Evolutionary conservation across 2,329 filamentous ascomycete species (phyloP), one percentile per base, ranked within the genome.

Genomic region (Curvularia sp.): DNA sequence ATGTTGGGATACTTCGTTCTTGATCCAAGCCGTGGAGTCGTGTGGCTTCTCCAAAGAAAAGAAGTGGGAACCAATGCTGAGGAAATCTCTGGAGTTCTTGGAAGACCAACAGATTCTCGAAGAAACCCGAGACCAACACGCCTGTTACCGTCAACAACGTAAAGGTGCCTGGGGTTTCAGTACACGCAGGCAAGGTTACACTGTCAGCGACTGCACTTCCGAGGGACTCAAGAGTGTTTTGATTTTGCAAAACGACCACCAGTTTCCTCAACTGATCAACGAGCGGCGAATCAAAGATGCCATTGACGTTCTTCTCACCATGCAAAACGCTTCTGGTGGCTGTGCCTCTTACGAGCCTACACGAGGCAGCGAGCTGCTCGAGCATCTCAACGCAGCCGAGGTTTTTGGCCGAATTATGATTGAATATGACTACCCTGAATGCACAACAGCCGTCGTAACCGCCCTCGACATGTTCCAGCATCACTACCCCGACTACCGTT

Each of bases 371-470:
- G 84, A 90, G 65, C 86, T 85, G 65, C 77, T 98, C 65, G 95
- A 99, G 77, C 84, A 88, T 75, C 85, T 99, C 43, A 99, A 99
- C 71, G 94, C 94, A 0, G 95, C 95, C 1, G 95, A 99, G 75
- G 93, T 99, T 0, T 99, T 99, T 76, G 93, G 92, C 13, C 86
- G 89, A 20, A 99, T 99, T 79, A 99, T 99, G 95, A 89, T 99
- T 53, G 94, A 98, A 74, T 99, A 99, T 76, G 92, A 97, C 75
- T 98, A 99, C 72, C 93, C 94, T 0, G 95, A 99, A 77, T 99
- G 95, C 81, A 99, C 95, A 0, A 98, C 95, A 2, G 93, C 95
- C 0, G 92, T 93, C 30, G 90, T 99, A 3, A 97, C 92, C 1
- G 93, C 91, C 0, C 82, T 99, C 20, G 90, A 89, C 4, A 83